Percentiles rank a stretch among this genome's conserved stretches.
Evolutionary conservation across 768 basidiomycete species (phyloP).

Genomic region (Tricholoma sp.): DNA sequence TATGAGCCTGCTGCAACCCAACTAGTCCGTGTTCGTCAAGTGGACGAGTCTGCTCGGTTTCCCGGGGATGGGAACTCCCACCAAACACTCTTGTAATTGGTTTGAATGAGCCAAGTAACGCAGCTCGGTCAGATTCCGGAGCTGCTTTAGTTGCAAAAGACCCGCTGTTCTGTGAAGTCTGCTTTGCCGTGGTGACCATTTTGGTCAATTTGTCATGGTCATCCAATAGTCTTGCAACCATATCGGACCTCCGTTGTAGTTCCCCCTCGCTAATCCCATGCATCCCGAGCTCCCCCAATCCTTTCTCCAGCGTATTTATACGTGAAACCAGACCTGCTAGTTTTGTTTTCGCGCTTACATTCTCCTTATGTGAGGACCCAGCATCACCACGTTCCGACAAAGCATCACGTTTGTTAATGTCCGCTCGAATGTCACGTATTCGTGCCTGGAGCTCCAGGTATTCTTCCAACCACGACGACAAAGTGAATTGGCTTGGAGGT

Average conservation of each 20-base stretch:
- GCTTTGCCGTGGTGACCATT: conserved; percentile 76
- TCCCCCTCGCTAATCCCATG: conserved; percentile 89
- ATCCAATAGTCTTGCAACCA: conserved; percentile 84
- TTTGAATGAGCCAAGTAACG: conserved; percentile 49
- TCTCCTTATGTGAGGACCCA: conserved; percentile 66
- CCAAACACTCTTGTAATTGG: conserved; percentile 80
- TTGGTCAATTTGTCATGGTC: conserved; percentile 85
- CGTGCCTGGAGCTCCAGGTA: conserved; percentile 72
- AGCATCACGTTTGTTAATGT: conserved; percentile 84
- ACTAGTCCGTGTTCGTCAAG: conserved; percentile 80
- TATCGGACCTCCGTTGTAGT: conserved; percentile 80
- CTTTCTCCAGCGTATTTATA: conserved; percentile 66
- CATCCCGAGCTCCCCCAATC: conserved; percentile 57
- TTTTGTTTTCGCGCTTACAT: conserved; percentile 82
- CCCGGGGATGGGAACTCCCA: conserved; percentile 49
- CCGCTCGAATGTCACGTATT: conserved; percentile 77
- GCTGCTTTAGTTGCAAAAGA: conserved; percentile 36
- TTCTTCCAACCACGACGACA: conserved; percentile 86
- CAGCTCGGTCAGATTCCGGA: conserved; percentile 56
- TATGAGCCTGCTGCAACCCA: conserved; percentile 72
- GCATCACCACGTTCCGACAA: conserved; percentile 73
- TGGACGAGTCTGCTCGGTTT: conserved; percentile 83
- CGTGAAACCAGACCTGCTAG: conserved; percentile 73
- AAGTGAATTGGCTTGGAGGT: conserved; percentile 52
- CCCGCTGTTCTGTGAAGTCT: conserved; percentile 34